Evolutionary conservation across 2,329 filamentous ascomycete species (phyloP), one percentile per base, ranked within the genome.

Genomic region (Aspergillus fructus): DNA sequence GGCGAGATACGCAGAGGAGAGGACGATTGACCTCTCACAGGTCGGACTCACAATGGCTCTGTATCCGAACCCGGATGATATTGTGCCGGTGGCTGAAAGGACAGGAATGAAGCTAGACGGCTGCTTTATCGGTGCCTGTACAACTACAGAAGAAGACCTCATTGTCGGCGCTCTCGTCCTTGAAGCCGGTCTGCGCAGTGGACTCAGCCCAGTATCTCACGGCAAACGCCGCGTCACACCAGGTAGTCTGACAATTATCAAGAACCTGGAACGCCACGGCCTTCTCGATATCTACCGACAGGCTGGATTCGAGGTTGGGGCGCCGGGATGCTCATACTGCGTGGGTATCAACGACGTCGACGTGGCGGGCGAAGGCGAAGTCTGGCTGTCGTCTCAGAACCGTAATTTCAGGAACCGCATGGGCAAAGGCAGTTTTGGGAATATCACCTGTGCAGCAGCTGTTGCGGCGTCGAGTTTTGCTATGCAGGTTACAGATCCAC

Each of bases 331-430:
- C 33, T 37, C 23, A 27, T 13, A 5, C 24, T 27, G 21, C 41
- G 49, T 17, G 8, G 41, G 23, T 23, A 39, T n/a, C 27, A 51
- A 41, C 17, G 37, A 24, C 19, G 23, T 17, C 12, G 49, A 51
- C 23, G 17, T 21, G 1, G 49, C 49, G 1, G 37, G 49, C n/a
- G 17, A 51, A 5, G 49, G 49, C 8, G 49, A 51, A n/a, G 21
- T 24, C 15, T 51, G 49, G 49, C 37, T 51, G 1, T 51, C 49
- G 27, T 51, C 49, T 2, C 49, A 51, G 23, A 51, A 51, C 5
- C 49, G 49, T 21, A 51, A 51, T 30, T 51, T 51, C 49, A 12
- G 21, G 21, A 51, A 51, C 23, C 49, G 49, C 15, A 51, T 51
- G 49, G 49, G 49, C 0, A 30, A 30, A 9, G 27, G 27, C 9